Conservation (phyloP, 768 basidiomycete genomes). For the Saitozyma podzolica region DNA sequence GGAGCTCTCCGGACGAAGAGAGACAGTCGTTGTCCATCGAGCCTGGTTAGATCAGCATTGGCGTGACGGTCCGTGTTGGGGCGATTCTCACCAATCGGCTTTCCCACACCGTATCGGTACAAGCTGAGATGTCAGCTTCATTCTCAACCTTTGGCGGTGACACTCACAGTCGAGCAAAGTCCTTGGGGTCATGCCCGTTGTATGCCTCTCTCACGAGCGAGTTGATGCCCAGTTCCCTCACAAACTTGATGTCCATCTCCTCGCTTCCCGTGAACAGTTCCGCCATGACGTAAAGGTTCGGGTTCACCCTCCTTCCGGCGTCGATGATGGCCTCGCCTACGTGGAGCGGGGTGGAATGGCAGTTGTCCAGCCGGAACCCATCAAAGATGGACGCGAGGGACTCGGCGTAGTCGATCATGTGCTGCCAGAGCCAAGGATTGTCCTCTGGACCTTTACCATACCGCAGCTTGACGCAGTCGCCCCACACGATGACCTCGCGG, state of each 20-base stretch:
- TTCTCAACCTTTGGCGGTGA: neutral
- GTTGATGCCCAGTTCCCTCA: constrained; percentile 88
- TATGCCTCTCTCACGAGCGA: constrained; percentile 92
- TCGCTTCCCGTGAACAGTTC: constrained; percentile 96
- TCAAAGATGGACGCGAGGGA: constrained; percentile 80
- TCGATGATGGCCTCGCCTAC: constrained; percentile 97
- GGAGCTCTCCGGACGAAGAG: constrained; percentile 70
- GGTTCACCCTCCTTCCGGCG: constrained; percentile 80
- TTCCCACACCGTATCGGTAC: constrained; percentile 86
- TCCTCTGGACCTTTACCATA: constrained; percentile 77
- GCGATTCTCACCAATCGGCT: constrained; percentile 72
- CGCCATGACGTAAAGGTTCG: constrained; percentile 92
- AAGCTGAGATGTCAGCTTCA: constrained; percentile 53
- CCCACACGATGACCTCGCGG: constrained; percentile 96
- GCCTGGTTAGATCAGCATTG: constrained; percentile 56
- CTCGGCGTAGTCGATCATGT: constrained; percentile 82
- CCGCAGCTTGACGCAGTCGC: constrained; percentile 95
- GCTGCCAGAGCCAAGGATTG: constrained; percentile 92
- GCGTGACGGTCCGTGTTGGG: neutral
- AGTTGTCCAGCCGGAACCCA: constrained; percentile 97
- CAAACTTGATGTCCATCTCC: constrained; percentile 88
- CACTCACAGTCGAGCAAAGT: constrained; percentile 70
- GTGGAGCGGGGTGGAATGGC: constrained; percentile 92
- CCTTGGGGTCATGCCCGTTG: constrained; percentile 78
- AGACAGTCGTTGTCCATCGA: constrained; percentile 92